Percentiles rank a stretch among this genome's conserved stretches.
phyloP scores from a whole-genome alignment of 495 filamentous ascomycete genomes.

The Penicillium silybi region DNA sequence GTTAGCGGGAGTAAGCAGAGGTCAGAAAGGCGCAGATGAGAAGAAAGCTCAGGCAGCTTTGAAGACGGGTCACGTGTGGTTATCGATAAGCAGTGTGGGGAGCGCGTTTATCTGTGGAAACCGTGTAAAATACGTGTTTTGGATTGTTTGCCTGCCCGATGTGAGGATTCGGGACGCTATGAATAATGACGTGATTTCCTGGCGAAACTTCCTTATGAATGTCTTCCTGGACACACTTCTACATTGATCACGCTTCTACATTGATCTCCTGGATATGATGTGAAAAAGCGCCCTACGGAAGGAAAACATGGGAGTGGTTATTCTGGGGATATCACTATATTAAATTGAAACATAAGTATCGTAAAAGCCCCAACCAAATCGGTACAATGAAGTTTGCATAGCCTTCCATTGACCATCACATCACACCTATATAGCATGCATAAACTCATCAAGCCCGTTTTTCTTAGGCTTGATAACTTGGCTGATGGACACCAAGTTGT shows the following conservation, averaged over 20 bases:
- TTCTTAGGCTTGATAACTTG: conserved; percentile 32
- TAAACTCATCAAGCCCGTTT: conserved; percentile 31
- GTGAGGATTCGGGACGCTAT: not conserved
- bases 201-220: no score
- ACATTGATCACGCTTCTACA: not conserved
- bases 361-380: not conserved
- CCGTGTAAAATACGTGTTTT: not conserved
- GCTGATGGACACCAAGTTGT: conserved; percentile 59
- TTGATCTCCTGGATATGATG: not conserved
- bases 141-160: not conserved
- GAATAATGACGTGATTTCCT: not conserved
- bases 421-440: conserved; percentile 7
- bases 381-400: not conserved
- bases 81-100: conserved; percentile 20
- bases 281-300: not conserved
- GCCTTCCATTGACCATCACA: not conserved
- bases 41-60: conserved; percentile 12
- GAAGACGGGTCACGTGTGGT: conserved; percentile 9
- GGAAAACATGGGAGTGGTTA: not conserved
- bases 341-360: not conserved
- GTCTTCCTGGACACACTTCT: no score
- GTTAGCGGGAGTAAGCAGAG: not conserved
- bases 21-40: not conserved
- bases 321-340: conserved; percentile 6
- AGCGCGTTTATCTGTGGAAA: not conserved